Base-by-base conservation (phyloP, 495 filamentous ascomycete species). In the Rhizodiscina lignyota region DNA sequence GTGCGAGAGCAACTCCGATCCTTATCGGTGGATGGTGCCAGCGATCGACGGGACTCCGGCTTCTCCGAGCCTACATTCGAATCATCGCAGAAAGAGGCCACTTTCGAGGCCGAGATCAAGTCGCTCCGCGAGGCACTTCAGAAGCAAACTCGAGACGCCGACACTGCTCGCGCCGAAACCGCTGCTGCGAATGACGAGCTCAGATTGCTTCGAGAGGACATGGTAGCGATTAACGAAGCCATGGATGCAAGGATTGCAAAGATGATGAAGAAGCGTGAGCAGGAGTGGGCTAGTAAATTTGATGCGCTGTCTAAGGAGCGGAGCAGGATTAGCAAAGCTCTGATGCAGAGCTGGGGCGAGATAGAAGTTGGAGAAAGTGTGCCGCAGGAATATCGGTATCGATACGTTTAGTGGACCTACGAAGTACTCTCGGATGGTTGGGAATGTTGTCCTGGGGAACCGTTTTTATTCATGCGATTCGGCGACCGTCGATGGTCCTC, bases 341-440 rank as follows among this genome's bases (percentile, higher is more conserved):
- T 58, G 35, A 34, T 54, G 47, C 32, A 43, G 32, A 42, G 49
- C 34, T 56, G 55, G 53, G 55, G 53, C 5, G 43, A 41, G 29
- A 48, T 51, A 31, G 53, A 56, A 35, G 30, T 35, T 21, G 51
- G 53, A 10, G 34, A 45, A 30, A 35, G 34, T 5, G 41, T 38
- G 37, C 39, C 32, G 35, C 53, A 56, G 47, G 32, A 2, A 39
- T 56, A 53, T 43, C 31, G 34, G 39, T 56, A 51, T 37, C 39
- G 39, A 40, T 56, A 44, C 37, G 42, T 44, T n/a, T 21, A 42
- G 35, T 21, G 49, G 34, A 32, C n/a, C n/a, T n/a, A n/a, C n/a
- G n/a, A n/a, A n/a, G n/a, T n/a, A n/a, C n/a, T n/a, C n/a, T n/a
- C n/a, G n/a, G n/a, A n/a, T n/a, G n/a, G n/a, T n/a, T n/a, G n/a